Evolutionary conservation across 1,284 basidiomycete species (phyloP).

Genomic region (Ceratorhiza oryzae-sativae): DNA sequence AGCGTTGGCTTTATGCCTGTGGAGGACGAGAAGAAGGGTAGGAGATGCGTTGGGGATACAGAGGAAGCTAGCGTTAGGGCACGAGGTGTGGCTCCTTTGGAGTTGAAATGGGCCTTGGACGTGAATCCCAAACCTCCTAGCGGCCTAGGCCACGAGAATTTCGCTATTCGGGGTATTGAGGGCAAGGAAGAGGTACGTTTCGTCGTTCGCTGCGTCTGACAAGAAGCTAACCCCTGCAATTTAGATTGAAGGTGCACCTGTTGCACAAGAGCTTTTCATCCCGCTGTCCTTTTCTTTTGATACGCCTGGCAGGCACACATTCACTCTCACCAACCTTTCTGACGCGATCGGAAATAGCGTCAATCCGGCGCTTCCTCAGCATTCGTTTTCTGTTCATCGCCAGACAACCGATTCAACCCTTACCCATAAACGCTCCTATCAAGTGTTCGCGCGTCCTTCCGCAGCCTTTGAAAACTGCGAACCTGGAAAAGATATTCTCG

Average conservation of each 20-base stretch:
- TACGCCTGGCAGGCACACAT: slow-evolving; percentile 68
- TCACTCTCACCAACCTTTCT: slow-evolving; percentile 73
- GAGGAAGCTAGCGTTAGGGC: slow-evolving; percentile 72
- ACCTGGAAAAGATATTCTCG: slow-evolving; percentile 71
- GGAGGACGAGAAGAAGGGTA: slow-evolving; percentile 56
- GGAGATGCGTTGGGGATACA: slow-evolving; percentile 74
- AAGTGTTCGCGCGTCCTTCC: slow-evolving; percentile 77
- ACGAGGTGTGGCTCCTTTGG: slow-evolving; percentile 79
- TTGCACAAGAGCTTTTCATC: slow-evolving; percentile 66
- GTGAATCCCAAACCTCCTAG: slow-evolving; percentile 46
- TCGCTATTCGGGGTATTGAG: slow-evolving; percentile 85
- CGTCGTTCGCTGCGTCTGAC: slow-evolving; percentile 26
- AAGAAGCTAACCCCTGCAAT: not conserved
- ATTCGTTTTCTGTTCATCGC: slow-evolving; percentile 53
- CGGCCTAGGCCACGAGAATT: slow-evolving; percentile 67
- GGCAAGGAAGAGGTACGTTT: slow-evolving; percentile 51
- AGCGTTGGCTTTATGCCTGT: slow-evolving; percentile 66
- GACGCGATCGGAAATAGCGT: slow-evolving; percentile 79
- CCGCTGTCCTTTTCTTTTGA: slow-evolving; percentile 72
- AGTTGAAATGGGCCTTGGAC: slow-evolving; percentile 76
- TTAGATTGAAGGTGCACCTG: slow-evolving; percentile 47
- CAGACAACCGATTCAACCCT: slow-evolving; percentile 46
- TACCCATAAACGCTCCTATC: slow-evolving; percentile 61
- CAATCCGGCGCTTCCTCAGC: slow-evolving; percentile 53
- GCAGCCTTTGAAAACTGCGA: slow-evolving; percentile 79